These are phyloP conservation scores for Rhodotorula toruloides DNA, from an alignment of 768 basidiomycete species.

Conservation along the genomic window DNA sequence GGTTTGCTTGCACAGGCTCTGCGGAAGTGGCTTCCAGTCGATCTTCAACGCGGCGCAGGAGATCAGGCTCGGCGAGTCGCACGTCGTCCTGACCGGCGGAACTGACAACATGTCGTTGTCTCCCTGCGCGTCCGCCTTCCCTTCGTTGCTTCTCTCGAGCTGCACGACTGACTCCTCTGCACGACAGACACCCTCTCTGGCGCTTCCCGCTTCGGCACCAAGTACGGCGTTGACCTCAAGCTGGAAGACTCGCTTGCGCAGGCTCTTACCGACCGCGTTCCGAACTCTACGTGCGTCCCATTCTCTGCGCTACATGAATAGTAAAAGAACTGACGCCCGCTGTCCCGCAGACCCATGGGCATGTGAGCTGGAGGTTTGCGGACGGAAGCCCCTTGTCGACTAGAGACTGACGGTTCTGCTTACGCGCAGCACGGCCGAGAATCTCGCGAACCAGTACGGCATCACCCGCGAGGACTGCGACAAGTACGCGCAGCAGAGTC, in stretches of 20 bases:
- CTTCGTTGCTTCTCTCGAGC: neutral
- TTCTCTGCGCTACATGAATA: neutral
- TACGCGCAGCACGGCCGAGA: constrained; percentile 47
- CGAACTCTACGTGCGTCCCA: constrained; percentile 46
- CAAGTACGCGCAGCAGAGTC: constrained; percentile 47
- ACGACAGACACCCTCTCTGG: constrained; percentile 45
- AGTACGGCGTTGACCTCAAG: constrained; percentile 49
- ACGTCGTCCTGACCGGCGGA: constrained; percentile 48
- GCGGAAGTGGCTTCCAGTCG: constrained; percentile 49
- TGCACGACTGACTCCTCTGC: neutral
- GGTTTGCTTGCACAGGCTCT: constrained; percentile 40
- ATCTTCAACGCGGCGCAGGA: constrained; percentile 48
- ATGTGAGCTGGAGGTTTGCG: neutral
- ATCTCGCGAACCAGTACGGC: constrained; percentile 49
- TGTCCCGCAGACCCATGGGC: constrained; percentile 22
- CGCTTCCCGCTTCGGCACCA: constrained; percentile 46
- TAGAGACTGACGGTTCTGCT: too few relatives aligned
- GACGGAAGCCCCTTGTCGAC: too few relatives aligned
- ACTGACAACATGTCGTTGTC: constrained; percentile 45
- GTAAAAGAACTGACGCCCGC: neutral
- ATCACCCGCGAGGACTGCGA: constrained; percentile 49
- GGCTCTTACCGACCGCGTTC: constrained; percentile 48
- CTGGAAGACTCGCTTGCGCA: constrained; percentile 49
- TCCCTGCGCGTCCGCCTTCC: constrained; percentile 23
- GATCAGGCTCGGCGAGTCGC: constrained; percentile 48